phyloP scores from a whole-genome alignment of 495 filamentous ascomycete genomes.

The Penicillium odoratum region DNA sequence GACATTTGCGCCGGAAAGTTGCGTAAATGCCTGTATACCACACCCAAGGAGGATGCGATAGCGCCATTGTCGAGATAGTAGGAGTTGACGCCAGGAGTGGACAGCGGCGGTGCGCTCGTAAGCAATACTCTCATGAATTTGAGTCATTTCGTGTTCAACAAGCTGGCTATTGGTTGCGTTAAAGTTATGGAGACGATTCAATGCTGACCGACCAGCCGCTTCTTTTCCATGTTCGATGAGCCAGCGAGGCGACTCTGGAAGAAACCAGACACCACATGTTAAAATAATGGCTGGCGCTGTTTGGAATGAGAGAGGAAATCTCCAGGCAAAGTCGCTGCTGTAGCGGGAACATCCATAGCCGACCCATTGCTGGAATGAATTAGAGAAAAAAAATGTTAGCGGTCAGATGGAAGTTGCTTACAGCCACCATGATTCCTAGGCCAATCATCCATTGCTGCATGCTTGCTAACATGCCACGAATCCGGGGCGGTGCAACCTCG shows the following conservation, averaged over 20 bases:
- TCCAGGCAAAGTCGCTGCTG: constrained; percentile 51
- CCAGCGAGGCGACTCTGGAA: constrained; percentile 59
- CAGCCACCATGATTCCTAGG: constrained; percentile 48
- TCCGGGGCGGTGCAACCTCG: constrained; percentile 29
- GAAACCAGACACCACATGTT: constrained; percentile 47
- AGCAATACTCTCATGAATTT: constrained; percentile 46
- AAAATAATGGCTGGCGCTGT: constrained; percentile 51
- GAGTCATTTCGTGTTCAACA: constrained; percentile 45
- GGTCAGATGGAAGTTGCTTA: constrained; percentile 30
- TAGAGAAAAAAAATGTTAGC: not conserved
- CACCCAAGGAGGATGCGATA: constrained; percentile 51
- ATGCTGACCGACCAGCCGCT: constrained; percentile 41
- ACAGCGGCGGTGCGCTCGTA: constrained; percentile 36
- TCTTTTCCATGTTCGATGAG: constrained; percentile 52
- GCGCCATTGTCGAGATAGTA: constrained; percentile 44
- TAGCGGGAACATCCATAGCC: constrained; percentile 54
- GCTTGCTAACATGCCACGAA: constrained; percentile 28
- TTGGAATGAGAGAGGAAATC: constrained; percentile 57
- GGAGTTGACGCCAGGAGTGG: constrained; percentile 44
- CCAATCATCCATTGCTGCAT: constrained; percentile 49
- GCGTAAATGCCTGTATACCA: constrained; percentile 54
- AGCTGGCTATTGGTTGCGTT: constrained; percentile 45
- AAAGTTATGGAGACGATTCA: constrained; percentile 42
- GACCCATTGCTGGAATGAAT: constrained; percentile 42
- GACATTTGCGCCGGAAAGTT: constrained; percentile 53